A percentile compares a stretch with the other conserved stretches of the same genome.
Evolutionary conservation across 1,139 yeast species (phyloP).

Genomic region (Hemisphaericaspora subhashii): DNA sequence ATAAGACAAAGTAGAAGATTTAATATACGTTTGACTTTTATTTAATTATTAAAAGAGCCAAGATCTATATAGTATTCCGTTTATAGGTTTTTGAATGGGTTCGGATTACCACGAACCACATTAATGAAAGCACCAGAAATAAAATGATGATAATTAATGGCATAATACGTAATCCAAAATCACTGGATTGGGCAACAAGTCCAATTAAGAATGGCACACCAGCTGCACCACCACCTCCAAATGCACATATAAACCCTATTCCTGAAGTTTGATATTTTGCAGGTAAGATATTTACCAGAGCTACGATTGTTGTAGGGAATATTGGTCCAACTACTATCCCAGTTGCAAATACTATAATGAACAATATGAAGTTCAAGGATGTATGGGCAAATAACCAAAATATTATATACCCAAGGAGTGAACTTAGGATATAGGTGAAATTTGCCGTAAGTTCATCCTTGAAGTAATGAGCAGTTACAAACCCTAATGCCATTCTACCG

Average conservation of each 20-base stretch:
- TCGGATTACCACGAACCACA: slow-evolving; percentile 30
- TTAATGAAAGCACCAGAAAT: slow-evolving; percentile 24
- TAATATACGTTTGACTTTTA: too few species aligned
- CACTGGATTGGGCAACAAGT: slow-evolving; percentile 38
- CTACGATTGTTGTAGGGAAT: slow-evolving; percentile 72
- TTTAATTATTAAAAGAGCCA: too few species aligned
- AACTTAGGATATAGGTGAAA: slow-evolving; percentile 25
- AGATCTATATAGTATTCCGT: slow-evolving; percentile 15
- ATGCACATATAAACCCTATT: slow-evolving; percentile 72
- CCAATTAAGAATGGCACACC: slow-evolving; percentile 67
- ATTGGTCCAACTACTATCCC: slow-evolving; percentile 80
- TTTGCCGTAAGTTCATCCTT: slow-evolving; percentile 49
- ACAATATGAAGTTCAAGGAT: slow-evolving; percentile 19
- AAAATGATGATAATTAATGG: slow-evolving; percentile 33
- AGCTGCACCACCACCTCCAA: slow-evolving; percentile 79
- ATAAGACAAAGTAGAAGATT: too few species aligned
- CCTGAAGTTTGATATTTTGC: slow-evolving; percentile 62
- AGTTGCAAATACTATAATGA: slow-evolving; percentile 46
- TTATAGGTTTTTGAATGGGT: slow-evolving; percentile 20
- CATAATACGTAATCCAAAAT: slow-evolving; percentile 31
- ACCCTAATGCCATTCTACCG: slow-evolving; percentile 62
- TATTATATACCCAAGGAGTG: slow-evolving; percentile 30
- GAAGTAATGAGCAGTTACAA: slow-evolving; percentile 53
- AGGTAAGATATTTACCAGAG: slow-evolving; percentile 65
- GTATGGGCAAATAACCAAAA: slow-evolving; percentile 30